Evolutionary conservation across 2,329 filamentous ascomycete species (phyloP), one percentile per base, ranked within the genome.

Genomic region (Neopestalotiopsis rosae): DNA sequence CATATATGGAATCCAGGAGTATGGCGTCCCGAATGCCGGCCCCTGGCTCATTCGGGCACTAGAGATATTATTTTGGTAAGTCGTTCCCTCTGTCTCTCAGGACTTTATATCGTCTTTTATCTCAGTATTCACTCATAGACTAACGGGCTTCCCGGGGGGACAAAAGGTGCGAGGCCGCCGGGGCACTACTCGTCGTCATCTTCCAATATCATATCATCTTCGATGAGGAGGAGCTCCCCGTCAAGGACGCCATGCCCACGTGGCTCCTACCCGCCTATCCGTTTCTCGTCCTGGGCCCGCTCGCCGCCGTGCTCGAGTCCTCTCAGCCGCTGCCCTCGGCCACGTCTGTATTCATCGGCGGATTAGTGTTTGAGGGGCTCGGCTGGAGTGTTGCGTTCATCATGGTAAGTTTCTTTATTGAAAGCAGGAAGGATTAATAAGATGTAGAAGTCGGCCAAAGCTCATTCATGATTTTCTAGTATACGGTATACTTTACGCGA

Each of bases 1-100:
- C 20, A 83, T 90, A 73, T 88, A 90, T 73, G 90, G 90, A 70
- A 84, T 90, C 49, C 86, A 86, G 6, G 86, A 90, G 72, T 91
- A 90, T 75, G 89, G 88, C 0, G 78, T 80, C 4, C 72, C 75
- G 58, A 38, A 38, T 20, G 59, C 30, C 4, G 34, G 34, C 40
- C 72, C 74, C 2, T 91, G 84, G 84, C 76, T 86, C n/a, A 71
- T 81, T 61, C 72, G 74, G 13, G 79, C 79, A 1, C 85, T 86
- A 81, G 72, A 77, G 10, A 75, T 83, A 2, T 52, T 85, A 32
- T 87, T 83, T 72, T 87, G 84, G 84, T 85, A 86, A 69, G 9
- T n/a, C 30, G 30, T 13, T 17, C 3, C 10, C 58, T 45, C 13
- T n/a, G 1, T 9, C 13, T 7, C 14, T 1, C 45, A 5, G 5